phyloP scores from a whole-genome alignment of 345 rosid genomes.

The Eucalyptus rudis region DNA sequence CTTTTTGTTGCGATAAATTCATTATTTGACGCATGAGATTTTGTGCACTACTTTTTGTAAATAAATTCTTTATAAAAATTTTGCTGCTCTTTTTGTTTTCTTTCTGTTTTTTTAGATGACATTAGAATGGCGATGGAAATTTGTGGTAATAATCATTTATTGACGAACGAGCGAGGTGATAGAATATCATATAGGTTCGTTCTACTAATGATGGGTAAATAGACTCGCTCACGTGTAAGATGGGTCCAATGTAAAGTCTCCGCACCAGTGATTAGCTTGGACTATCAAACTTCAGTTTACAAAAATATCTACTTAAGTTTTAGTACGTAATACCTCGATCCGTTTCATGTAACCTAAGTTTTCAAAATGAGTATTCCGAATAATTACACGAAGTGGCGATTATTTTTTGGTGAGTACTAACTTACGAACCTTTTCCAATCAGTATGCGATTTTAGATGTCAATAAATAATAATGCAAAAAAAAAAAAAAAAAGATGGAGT shows the following conservation, averaged over 20 bases:
- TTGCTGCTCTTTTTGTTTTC: background rate
- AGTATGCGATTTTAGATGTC: background rate
- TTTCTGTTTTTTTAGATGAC: background rate
- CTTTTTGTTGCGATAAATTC: background rate
- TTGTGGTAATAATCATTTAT: background rate
- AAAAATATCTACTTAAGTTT: background rate
- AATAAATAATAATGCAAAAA: background rate
- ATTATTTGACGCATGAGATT: background rate
- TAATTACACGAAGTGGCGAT: background rate
- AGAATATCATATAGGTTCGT: background rate
- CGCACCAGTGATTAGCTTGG: background rate
- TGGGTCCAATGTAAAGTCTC: background rate
- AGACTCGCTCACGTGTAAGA: background rate
- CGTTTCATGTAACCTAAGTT: background rate
- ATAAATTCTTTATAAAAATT: background rate
- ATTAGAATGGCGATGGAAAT: background rate
- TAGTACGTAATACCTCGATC: rapidly evolving
- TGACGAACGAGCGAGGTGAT: background rate
- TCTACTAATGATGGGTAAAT: background rate
- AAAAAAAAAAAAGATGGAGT: background rate
- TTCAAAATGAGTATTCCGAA: background rate
- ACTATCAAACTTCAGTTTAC: background rate
- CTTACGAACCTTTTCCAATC: background rate
- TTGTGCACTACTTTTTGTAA: background rate
- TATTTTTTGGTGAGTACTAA: background rate